Conservation (phyloP, 805 yeast species). For the Metschnikowia hibisci region DNA sequence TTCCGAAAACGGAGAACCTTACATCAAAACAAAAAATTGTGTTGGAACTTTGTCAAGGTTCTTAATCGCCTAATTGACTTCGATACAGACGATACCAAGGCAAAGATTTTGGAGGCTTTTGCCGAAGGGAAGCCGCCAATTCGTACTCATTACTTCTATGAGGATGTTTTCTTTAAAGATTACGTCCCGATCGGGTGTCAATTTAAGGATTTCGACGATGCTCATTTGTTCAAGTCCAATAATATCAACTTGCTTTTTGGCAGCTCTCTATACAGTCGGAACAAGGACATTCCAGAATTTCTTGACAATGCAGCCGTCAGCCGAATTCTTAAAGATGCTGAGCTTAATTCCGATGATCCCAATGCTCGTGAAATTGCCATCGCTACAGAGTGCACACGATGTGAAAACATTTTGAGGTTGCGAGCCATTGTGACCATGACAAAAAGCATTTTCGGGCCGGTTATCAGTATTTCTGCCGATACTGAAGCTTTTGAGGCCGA, state of each 20-base stretch:
- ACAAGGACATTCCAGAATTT: constrained; percentile 18
- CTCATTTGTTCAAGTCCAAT: constrained; percentile 33
- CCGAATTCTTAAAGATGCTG: constrained; percentile 13
- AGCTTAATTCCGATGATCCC: constrained; percentile 9
- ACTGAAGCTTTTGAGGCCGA: constrained; percentile 8
- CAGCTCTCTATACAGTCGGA: constrained; percentile 13
- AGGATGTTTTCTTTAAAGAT: constrained; percentile 62
- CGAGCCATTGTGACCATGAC: constrained; percentile 25
- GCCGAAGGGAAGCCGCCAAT: constrained; percentile 28
- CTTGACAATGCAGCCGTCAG: constrained; percentile 21
- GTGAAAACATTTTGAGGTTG: constrained; percentile 29
- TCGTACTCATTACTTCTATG: constrained; percentile 54
- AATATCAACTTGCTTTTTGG: constrained; percentile 23
- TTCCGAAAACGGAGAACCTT: constrained; percentile 3
- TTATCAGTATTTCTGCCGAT: constrained; percentile 6
- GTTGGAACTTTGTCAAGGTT: constrained; percentile 7
- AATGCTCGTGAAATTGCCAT: constrained; percentile 7
- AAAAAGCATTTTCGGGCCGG: constrained; percentile 19
- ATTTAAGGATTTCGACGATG: constrained; percentile 61
- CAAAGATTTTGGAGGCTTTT: constrained; percentile 8
- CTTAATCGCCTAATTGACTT: constrained; percentile 8
- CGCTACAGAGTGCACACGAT: constrained; percentile 10
- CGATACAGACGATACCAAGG: constrained; percentile 12
- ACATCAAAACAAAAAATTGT: not conserved
- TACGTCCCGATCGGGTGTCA: constrained; percentile 52